Evolutionary conservation across 2,329 filamentous ascomycete genomes (phyloP).

Genomic region (Phaeosphaeria sp.): DNA sequence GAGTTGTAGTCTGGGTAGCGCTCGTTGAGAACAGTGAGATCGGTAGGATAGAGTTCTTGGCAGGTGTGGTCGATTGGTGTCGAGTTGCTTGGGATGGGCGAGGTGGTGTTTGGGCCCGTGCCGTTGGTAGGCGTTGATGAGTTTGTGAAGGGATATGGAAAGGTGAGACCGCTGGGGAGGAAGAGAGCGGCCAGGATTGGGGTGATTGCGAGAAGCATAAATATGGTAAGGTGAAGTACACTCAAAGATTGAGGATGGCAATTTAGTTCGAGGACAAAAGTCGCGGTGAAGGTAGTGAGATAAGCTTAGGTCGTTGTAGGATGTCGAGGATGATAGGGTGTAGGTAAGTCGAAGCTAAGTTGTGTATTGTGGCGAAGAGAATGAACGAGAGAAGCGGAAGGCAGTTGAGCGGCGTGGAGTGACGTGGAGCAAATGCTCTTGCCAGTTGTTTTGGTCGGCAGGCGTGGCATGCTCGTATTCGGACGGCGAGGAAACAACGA

Average conservation of each 20-base stretch:
- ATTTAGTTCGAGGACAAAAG: not conserved
- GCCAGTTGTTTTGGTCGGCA: not conserved
- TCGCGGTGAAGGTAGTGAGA: not conserved
- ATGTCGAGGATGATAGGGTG: not conserved
- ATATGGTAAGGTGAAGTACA: not conserved
- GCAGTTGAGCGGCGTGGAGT: not conserved
- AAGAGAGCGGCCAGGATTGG: constrained; percentile 10
- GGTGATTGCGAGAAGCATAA: not conserved
- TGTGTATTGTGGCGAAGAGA: not conserved
- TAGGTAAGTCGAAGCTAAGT: not conserved
- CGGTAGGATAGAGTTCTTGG: constrained; percentile 25
- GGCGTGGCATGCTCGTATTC: not conserved
- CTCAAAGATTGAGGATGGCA: not conserved
- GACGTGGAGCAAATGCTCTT: not conserved
- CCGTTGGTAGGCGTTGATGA: constrained; percentile 9
- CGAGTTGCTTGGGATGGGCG: constrained; percentile 1
- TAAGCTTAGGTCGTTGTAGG: not conserved
- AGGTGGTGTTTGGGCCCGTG: constrained; percentile 10
- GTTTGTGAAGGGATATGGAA: constrained; percentile 20
- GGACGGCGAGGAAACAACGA: not conserved
- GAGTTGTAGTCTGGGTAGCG: constrained; percentile 31
- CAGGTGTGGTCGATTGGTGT: constrained; percentile 18
- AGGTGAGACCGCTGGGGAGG: constrained; percentile 7
- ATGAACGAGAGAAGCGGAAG: not conserved
- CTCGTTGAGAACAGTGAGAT: constrained; percentile 35